Base-by-base conservation (phyloP, 805 yeast species). In the Schwanniomyces pseudopolymorphus region DNA sequence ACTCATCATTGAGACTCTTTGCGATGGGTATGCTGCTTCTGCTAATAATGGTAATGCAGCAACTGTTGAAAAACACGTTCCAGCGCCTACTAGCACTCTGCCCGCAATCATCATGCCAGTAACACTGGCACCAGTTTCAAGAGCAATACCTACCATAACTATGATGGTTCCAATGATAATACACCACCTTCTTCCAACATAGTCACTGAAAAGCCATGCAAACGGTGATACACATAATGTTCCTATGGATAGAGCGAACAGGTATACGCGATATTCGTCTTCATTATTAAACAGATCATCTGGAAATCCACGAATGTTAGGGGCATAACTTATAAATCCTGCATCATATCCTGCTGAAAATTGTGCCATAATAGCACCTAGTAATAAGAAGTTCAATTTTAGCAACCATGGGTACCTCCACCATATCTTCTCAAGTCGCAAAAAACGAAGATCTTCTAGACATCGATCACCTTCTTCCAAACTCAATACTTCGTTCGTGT, bases 41-140 rank as follows among this genome's bases (percentile, higher is more conserved):
- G 89, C 75, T 61, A 84, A 89, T 80, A 85, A 85, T 50, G 82
- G 81, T n/a, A 91, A 90, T 46, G 84, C 80, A 35, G 87, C 81
- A 22, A 88, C 82, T 19, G 89, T 83, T 59, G 80, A 79, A 58
- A 84, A 61, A 50, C 91, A 90, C 52, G 81, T 83, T 55, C 90
- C 91, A 42, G 83, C 55, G 58, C 92, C 88, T 16, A 85, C 77
- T 36, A 80, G 57, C 36, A 83, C 81, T 69, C 92, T 77, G 19
- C 87, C 89, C 50, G 82, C 67, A 24, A 84, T 73, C 11, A 42
- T 20, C 33, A 33, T 35, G 11, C 33, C 44, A 35, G 33, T 21
- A n/a, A 11, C 35, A 8, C 16, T n/a, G 4, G 45, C 27, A 46
- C 79, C 53, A 21, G 74, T 64, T 19, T 85, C 81, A 27, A 84